A percentile compares a stretch with the other conserved stretches of the same genome.
Conservation (phyloP, 2,329 filamentous ascomycete genomes). For the Thyridium curvatum region DNA sequence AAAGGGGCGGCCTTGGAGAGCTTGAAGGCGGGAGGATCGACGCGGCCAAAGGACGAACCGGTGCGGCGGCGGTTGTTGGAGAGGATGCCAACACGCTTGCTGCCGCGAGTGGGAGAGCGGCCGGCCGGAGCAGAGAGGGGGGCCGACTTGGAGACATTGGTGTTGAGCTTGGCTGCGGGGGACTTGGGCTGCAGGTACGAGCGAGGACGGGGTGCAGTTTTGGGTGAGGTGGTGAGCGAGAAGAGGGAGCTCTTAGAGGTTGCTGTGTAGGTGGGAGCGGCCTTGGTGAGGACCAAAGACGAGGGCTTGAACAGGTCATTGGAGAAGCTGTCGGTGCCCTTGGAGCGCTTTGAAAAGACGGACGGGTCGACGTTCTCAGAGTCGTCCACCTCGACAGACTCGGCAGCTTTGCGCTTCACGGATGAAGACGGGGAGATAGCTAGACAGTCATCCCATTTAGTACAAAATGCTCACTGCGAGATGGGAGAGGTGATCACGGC, state of each 20-base stretch:
- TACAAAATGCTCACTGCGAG: too few relatives aligned
- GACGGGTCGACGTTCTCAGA: slow-evolving; percentile 57
- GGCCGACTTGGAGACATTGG: slow-evolving; percentile 37
- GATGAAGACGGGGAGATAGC: slow-evolving; percentile 32
- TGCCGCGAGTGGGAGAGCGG: slow-evolving; percentile 65
- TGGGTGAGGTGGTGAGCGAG: slow-evolving; percentile 21
- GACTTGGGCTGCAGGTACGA: slow-evolving; percentile 46
- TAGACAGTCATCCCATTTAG: slow-evolving; percentile 13
- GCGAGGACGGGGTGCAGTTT: slow-evolving; percentile 31
- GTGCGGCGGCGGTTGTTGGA: slow-evolving; percentile 59
- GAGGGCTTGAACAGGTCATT: slow-evolving; percentile 45
- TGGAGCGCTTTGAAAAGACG: slow-evolving; percentile 52
- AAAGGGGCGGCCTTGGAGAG: slow-evolving; percentile 55
- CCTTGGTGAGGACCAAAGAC: slow-evolving; percentile 37
- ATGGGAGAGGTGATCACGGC: not conserved
- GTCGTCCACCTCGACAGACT: slow-evolving; percentile 43
- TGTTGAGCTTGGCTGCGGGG: slow-evolving; percentile 39
- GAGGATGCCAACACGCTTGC: slow-evolving; percentile 63
- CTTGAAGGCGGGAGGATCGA: slow-evolving; percentile 62
- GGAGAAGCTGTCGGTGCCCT: slow-evolving; percentile 35
- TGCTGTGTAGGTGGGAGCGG: slow-evolving; percentile 21
- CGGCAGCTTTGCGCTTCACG: slow-evolving; percentile 52
- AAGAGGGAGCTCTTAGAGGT: slow-evolving; percentile 18
- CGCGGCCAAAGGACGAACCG: slow-evolving; percentile 56
- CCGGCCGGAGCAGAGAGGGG: slow-evolving; percentile 66